A percentile compares a stretch with the other conserved stretches of the same genome.
These are phyloP conservation scores for Thymus quinquecostatus DNA, from an alignment of 257 asterid genomes.

Conservation along the genomic window DNA sequence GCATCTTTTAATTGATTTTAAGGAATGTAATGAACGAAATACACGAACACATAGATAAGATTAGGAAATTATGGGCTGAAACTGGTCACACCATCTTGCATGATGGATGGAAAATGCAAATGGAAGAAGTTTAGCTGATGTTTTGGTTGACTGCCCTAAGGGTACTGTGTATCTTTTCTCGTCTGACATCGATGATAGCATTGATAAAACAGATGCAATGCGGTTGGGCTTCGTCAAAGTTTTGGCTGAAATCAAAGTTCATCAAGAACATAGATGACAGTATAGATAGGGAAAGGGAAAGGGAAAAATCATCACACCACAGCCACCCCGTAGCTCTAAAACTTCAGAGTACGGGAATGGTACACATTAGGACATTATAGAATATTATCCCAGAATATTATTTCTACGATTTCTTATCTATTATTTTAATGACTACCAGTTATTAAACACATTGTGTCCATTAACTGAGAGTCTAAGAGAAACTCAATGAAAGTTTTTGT, in stretches of 20 bases:
- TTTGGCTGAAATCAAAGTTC: conserved; percentile 50
- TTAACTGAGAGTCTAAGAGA: no score
- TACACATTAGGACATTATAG: no score
- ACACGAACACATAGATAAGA: conserved; percentile 32
- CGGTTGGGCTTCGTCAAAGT: conserved; percentile 37
- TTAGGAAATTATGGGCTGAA: conserved; percentile 47
- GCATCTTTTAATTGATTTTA: conserved; percentile 26
- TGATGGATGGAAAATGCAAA: conserved; percentile 57
- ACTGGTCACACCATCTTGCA: conserved; percentile 64
- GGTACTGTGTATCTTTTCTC: conserved; percentile 59
- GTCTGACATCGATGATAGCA: conserved; percentile 39
- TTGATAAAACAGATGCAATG: conserved; percentile 36
- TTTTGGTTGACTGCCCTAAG: conserved; percentile 52
- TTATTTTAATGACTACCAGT: no score
- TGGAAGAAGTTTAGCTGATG: conserved; percentile 41
- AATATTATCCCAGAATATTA: no score
- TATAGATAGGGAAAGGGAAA: no score
- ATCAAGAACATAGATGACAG: conserved; percentile 63
- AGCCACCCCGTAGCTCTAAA: no score
- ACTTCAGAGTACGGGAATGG: no score
- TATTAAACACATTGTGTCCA: no score
- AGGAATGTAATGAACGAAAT: conserved; percentile 43
- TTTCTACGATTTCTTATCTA: no score
- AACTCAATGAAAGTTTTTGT: no score
- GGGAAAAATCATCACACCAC: no score